These are phyloP conservation scores for Linderniella brevidens DNA, from an alignment of 257 asterid genomes.

Conservation along the genomic window DNA sequence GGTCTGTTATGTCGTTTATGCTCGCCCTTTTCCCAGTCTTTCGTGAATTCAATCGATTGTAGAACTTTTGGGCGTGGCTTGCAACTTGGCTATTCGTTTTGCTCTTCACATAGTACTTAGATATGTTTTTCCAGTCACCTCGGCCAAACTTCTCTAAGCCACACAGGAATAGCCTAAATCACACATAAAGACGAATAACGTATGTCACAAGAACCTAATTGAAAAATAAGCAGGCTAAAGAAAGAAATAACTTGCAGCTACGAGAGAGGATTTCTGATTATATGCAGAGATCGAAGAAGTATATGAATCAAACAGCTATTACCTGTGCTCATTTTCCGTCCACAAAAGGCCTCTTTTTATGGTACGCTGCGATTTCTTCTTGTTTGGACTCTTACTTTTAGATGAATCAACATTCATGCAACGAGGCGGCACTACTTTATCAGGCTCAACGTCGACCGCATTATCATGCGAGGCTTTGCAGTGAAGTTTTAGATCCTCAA, in stretches of 20 bases:
- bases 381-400: background rate
- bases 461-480: slow-evolving; percentile 15
- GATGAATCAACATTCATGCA: slow-evolving; percentile 9
- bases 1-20: slow-evolving; percentile 10
- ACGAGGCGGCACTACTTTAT: slow-evolving; percentile 19
- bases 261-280: too few species aligned
- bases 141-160: slow-evolving; percentile 17
- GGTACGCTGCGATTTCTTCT: slow-evolving; percentile 7
- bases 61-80: slow-evolving; percentile 21
- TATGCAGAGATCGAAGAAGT: too few species aligned
- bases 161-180: slow-evolving; percentile 11
- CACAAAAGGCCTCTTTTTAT: too few species aligned
- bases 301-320: background rate
- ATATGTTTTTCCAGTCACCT: slow-evolving; percentile 22
- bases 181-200: background rate
- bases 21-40: slow-evolving; percentile 9
- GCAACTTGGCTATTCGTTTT: slow-evolving; percentile 18
- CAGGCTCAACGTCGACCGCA: slow-evolving; percentile 21
- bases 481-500: slow-evolving; percentile 25
- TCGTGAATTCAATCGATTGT: slow-evolving; percentile 9
- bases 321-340: too few species aligned
- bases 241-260: too few species aligned
- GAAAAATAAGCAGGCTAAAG: too few species aligned
- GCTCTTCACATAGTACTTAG: slow-evolving; percentile 8
- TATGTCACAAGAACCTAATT: too few species aligned